Conservation (phyloP, 768 basidiomycete genomes). For the Panellus pusillus region DNA sequence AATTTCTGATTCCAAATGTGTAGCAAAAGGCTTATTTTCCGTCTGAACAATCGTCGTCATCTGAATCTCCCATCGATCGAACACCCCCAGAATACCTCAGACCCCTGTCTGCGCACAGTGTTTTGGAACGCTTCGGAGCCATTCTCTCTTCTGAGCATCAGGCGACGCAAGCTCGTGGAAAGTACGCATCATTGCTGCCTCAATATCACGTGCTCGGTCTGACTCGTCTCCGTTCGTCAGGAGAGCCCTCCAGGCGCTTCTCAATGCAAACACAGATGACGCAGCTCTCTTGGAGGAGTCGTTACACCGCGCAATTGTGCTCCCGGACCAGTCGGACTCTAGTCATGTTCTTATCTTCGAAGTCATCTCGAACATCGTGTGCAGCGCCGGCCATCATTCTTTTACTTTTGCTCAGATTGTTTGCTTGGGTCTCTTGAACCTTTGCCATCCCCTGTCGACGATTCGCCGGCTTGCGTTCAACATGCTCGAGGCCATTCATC, state of each 20-base stretch:
- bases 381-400: constrained; percentile 49
- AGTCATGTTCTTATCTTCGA: constrained; percentile 75
- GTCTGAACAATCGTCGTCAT: constrained; percentile 44
- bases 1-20: constrained; percentile 4
- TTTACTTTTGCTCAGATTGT: constrained; percentile 75
- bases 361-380: constrained; percentile 70
- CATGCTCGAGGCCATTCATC: constrained; percentile 72
- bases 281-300: constrained; percentile 60
- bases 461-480: constrained; percentile 78
- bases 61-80: constrained; percentile 65
- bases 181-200: constrained; percentile 47
- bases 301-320: constrained; percentile 67
- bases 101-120: constrained; percentile 50
- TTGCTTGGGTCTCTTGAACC: constrained; percentile 80
- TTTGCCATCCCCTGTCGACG: constrained; percentile 65
- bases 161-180: constrained; percentile 55
- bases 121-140: constrained; percentile 67
- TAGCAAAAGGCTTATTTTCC: constrained; percentile 82
- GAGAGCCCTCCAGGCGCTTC: constrained; percentile 71
- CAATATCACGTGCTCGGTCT: constrained; percentile 10
- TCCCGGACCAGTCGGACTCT: constrained; percentile 50
- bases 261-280: constrained; percentile 58
- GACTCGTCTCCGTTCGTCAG: constrained; percentile 36
- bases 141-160: constrained; percentile 63
- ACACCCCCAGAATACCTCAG: constrained; percentile 48